Evolutionary conservation across 352 stramenopile species (phyloP).

Genomic region (Globisporangium nagaii): DNA sequence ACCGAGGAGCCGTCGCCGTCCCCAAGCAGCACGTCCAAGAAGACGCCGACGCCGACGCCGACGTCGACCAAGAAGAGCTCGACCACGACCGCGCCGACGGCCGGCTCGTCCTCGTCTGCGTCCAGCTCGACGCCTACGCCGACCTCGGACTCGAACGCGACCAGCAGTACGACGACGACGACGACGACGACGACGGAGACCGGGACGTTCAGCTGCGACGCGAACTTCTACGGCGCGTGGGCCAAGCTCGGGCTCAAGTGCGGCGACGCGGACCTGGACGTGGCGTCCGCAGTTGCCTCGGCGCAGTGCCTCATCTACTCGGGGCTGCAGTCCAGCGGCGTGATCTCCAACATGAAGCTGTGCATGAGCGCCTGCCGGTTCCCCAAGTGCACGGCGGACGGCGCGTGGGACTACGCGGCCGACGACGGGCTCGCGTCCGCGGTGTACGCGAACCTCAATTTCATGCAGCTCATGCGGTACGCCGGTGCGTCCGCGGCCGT

Average conservation of each 20-base stretch:
- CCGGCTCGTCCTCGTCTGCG: slow-evolving; percentile 4
- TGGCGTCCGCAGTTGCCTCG: slow-evolving; percentile 32
- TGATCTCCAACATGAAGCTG: slow-evolving; percentile 48
- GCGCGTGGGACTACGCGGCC: slow-evolving; percentile 70
- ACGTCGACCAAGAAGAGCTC: slow-evolving; percentile 5
- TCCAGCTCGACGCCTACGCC: slow-evolving; percentile 12
- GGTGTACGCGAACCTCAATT: slow-evolving; percentile 67
- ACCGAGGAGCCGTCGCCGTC: neutral
- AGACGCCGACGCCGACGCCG: slow-evolving; percentile 7
- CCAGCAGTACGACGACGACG: slow-evolving; percentile 5
- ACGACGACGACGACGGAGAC: slow-evolving; percentile 6
- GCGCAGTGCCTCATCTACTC: slow-evolving; percentile 79
- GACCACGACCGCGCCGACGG: neutral
- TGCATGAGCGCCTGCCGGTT: slow-evolving; percentile 83
- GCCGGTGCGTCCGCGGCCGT: slow-evolving; percentile 29
- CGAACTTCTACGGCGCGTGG: slow-evolving; percentile 78
- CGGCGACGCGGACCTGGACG: slow-evolving; percentile 39
- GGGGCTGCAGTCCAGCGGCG: slow-evolving; percentile 37
- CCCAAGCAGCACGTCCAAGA: slow-evolving; percentile 19
- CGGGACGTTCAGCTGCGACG: slow-evolving; percentile 66
- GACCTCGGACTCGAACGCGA: slow-evolving; percentile 12
- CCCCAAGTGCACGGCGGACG: slow-evolving; percentile 59
- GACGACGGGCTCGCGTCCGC: slow-evolving; percentile 58
- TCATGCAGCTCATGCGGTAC: slow-evolving; percentile 49
- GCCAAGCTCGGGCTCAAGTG: slow-evolving; percentile 59